phyloP scores from a whole-genome alignment of 176 grass and related monocot genomes.

The Luzula sylvatica region DNA sequence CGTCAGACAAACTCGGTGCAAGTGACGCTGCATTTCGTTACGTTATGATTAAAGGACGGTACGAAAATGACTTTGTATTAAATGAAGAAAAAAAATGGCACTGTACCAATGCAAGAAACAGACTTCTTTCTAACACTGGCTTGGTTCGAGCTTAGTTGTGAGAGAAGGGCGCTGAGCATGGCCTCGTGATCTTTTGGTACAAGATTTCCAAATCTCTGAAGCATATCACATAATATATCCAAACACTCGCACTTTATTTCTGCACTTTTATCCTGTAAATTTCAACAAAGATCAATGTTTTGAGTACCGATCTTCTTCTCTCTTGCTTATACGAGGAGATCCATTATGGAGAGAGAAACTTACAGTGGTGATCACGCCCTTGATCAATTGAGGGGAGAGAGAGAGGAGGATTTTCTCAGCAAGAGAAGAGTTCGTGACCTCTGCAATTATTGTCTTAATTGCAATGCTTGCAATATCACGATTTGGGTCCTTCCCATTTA shows the following conservation, averaged over 20 bases:
- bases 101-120: conserved; percentile 77
- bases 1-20: conserved; percentile 86
- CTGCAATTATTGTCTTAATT: conserved; percentile 83
- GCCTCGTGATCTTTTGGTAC: conserved; percentile 76
- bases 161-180: conserved; percentile 62
- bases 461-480: conserved; percentile 97
- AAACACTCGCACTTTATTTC: conserved; percentile 94
- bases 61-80: no score
- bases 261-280: conserved; percentile 71
- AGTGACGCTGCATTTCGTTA: conserved; percentile 53
- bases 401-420: conserved; percentile 80
- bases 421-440: conserved; percentile 71
- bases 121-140: conserved; percentile 92
- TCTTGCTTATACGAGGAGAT: no score
- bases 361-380: conserved; percentile 59
- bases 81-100: neutral
- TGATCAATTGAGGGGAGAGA: conserved; percentile 70
- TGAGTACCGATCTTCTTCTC: neutral
- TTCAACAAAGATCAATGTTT: neutral
- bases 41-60: neutral
- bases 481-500: conserved; percentile 96
- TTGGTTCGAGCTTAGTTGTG: conserved; percentile 73
- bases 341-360: conserved; percentile 1
- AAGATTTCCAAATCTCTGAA: conserved; percentile 81
- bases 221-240: conserved; percentile 87